Base-by-base conservation (phyloP, 352 stramenopile species). In the Phytophthora tentaculata region DNA sequence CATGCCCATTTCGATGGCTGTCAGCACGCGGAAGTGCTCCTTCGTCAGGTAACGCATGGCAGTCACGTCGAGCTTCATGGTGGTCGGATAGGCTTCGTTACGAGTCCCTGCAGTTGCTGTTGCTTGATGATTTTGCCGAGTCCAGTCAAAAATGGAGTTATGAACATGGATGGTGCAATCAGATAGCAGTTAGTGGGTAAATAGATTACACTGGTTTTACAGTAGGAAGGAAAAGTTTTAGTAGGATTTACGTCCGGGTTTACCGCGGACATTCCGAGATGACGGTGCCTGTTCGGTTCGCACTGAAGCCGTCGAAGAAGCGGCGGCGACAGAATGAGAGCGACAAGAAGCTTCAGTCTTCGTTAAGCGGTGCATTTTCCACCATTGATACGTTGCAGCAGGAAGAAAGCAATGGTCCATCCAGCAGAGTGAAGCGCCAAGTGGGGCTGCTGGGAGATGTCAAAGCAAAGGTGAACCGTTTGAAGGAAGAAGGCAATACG, bases 1-100 rank as follows among this genome's bases (percentile, higher is more conserved):
- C 97, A 99, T 99, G 57, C 97, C 97, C 83, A 98, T 97, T 80
- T 99, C 98, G 52, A 99, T 97, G 45, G 98, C 97, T 50, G 96
- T 98, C 41, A 99, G 90, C 61, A 99, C 97, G 48, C 98, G 93
- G 81, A 99, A 99, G 84, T 99, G 97, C 85, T 96, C 83, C 78
- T 94, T 95, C 22, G 88, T 96, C 71, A 98, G 85, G 75, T 97
- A 97, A 56, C 92, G 88, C 92, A 98, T 98, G 24, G 88, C 91
- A 20, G 90, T 96, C 50, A 97, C 92, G 71, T 98, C 93, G 70
- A 98, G 89, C 84, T 97, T 98, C 91, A 96, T 96, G 73, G 67
- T 76, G 37, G 47, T 24, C 19, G 47, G 26, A 41, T 59, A 28
- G 29, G 9, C n/a, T n/a, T n/a, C 12, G 7, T 14, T 6, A 16